Percentiles rank a stretch among this genome's conserved stretches.
Conservation (phyloP, 352 stramenopile genomes). For the Phytopythium oedochilum region DNA sequence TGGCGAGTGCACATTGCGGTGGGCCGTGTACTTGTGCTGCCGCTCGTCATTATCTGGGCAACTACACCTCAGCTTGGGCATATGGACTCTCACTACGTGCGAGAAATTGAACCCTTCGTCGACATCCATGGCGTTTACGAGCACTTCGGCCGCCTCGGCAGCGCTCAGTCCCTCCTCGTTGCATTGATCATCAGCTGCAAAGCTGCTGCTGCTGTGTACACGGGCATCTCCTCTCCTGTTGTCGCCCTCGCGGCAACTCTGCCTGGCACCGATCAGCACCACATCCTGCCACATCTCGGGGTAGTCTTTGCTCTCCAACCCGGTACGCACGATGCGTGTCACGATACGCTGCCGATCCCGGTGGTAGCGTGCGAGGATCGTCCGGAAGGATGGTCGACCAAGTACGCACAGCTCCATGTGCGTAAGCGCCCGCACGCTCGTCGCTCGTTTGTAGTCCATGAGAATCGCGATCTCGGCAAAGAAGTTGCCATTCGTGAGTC, state of each 20-base stretch:
- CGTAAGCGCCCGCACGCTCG: conserved; percentile 15
- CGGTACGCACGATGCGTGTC: conserved; percentile 10
- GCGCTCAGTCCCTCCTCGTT: neutral
- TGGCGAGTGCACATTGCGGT: neutral
- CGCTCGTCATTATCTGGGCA: neutral
- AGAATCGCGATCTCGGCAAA: conserved; percentile 18
- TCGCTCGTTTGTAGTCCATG: conserved; percentile 15
- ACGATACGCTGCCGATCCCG: conserved; percentile 15
- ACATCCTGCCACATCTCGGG: conserved; percentile 13
- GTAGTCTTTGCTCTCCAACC: conserved; percentile 16
- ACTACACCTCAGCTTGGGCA: neutral
- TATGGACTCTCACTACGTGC: neutral
- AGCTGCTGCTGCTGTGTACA: neutral
- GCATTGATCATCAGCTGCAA: neutral
- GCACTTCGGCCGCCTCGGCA: conserved; percentile 4
- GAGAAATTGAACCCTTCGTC: neutral
- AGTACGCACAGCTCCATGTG: conserved; percentile 21
- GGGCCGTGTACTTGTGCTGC: neutral
- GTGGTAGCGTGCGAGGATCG: conserved; percentile 15
- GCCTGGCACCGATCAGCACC: neutral
- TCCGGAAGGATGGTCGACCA: conserved; percentile 4
- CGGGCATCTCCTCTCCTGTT: neutral
- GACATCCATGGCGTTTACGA: conserved; percentile 3
- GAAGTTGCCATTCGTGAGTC: conserved; percentile 8
- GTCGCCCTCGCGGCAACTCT: neutral